Base-by-base conservation (phyloP, 2,329 filamentous ascomycete genomes). In the Xylaria sp. region DNA sequence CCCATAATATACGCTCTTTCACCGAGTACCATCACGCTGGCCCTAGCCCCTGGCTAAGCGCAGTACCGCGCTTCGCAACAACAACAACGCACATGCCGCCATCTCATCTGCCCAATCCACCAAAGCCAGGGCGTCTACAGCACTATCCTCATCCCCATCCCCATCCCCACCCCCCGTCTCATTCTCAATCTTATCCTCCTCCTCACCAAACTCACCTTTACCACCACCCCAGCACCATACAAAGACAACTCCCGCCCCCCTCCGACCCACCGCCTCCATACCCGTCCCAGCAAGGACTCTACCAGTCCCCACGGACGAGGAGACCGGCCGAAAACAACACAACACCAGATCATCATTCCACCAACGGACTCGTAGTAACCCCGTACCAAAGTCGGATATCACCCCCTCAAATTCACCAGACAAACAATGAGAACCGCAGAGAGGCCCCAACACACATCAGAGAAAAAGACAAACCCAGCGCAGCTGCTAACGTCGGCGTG, bases 21-120 rank as follows among this genome's bases (percentile, higher is more conserved):
- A 61, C 50, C 16, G 63, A 67, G 44, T 66, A 71, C 50, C 66
- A 68, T 10, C 35, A 63, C 10, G 63, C 65, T 3, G 66, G 66
- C 4, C 70, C 75, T 2, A 77, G 75, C 58, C 78, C 77, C 3
- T 74, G 75, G 66, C 71, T 80, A 6, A 79, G 75, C 60, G 77
- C 77, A 10, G 74, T 80, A 35, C 78, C 78, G 4, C 72, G 77
- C 18, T 75, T 75, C 61, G 68, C 66, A 18, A 69, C 16, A 16
- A 16, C 67, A 2, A 58, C 66, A 2, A 60, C 64, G 7, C 65
- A 68, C 52, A 37, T 66, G 10, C 58, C 54, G 30, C 54, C 48
- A 35, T 30, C 60, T 6, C 49, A 60, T 23, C 35, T 49, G 19
- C 48, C 35, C 3, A 59, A 67, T 48, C 60, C 51, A n/a, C 63